Percentiles rank a stretch among this genome's conserved stretches.
Conservation (phyloP, 805 yeast species). For the Candida fluviatilis region DNA sequence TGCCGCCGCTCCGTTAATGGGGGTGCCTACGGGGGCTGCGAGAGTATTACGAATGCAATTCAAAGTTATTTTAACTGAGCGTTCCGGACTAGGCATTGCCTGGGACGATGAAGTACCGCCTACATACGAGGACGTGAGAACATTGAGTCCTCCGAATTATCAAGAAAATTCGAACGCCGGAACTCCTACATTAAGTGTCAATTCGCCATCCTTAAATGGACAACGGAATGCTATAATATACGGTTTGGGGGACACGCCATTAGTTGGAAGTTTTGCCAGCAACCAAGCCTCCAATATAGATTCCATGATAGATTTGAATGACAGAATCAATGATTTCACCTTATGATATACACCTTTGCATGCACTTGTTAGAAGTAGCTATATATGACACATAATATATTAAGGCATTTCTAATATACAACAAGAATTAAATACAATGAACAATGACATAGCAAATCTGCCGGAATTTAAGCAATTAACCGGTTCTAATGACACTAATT, state of each 20-base stretch:
- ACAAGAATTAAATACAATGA: not conserved
- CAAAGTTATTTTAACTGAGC: conserved; percentile 73
- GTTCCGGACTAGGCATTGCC: conserved; percentile 93
- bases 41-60: conserved; percentile 94
- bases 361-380: too few species aligned
- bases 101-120: conserved; percentile 99
- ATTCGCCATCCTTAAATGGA: conserved; percentile 9
- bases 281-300: conserved; percentile 19
- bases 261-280: conserved; percentile 18
- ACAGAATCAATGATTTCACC: conserved; percentile 29
- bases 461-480: not conserved
- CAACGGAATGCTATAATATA: conserved; percentile 34
- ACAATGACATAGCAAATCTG: not conserved
- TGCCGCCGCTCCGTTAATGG: conserved; percentile 30
- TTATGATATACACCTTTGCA: conserved; percentile 33
- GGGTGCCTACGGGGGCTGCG: conserved; percentile 92
- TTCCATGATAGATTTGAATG: conserved; percentile 26
- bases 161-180: conserved; percentile 18
- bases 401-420: not conserved
- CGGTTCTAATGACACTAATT: not conserved
- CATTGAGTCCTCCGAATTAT: conserved; percentile 86
- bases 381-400: too few species aligned
- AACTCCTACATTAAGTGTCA: conserved; percentile 8
- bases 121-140: conserved; percentile 77
- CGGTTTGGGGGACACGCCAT: conserved; percentile 44